Percentiles rank a stretch among this genome's conserved stretches.
phyloP scores from a whole-genome alignment of 768 basidiomycete genomes.

The Naganishia vishniacii region DNA sequence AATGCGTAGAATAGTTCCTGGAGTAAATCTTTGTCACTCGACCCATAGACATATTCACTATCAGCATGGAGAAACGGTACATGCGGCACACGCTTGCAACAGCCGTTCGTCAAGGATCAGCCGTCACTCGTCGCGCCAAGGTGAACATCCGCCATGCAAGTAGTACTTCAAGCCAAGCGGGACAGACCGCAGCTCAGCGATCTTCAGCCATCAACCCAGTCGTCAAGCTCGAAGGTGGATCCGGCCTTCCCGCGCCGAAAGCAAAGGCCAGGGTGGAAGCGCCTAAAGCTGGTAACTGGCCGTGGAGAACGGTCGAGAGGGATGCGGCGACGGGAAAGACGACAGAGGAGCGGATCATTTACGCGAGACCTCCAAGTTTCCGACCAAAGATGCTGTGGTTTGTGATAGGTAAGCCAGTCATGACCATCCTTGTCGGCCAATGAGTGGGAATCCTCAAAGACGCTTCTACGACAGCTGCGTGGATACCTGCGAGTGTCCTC shows the following conservation, averaged over 20 bases:
- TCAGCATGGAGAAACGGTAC: too few species aligned
- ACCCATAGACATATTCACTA: too few species aligned
- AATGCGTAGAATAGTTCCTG: too few species aligned
- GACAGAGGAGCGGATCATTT: slow-evolving; percentile 20
- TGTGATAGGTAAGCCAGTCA: slow-evolving; percentile 19
- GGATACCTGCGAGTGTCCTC: slow-evolving; percentile 12
- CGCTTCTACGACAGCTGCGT: not conserved
- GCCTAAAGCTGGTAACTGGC: slow-evolving; percentile 19
- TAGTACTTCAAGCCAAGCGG: not conserved
- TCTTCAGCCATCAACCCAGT: not conserved
- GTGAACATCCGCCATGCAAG: too few species aligned
- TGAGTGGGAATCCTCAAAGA: not conserved
- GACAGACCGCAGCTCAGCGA: not conserved
- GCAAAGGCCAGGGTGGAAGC: not conserved
- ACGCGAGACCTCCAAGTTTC: slow-evolving; percentile 21
- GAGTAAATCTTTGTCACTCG: too few species aligned
- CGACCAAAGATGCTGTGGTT: slow-evolving; percentile 23
- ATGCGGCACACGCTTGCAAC: too few species aligned
- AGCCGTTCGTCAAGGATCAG: too few species aligned
- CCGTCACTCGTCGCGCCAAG: too few species aligned
- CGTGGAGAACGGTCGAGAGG: slow-evolving; percentile 18
- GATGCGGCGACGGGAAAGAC: slow-evolving; percentile 8
- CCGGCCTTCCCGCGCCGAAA: not conserved
- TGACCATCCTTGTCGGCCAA: not conserved
- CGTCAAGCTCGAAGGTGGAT: not conserved